Percentiles rank a stretch among this genome's conserved stretches.
Conservation (phyloP, 768 basidiomycete species). For the Cyathus striatus region DNA sequence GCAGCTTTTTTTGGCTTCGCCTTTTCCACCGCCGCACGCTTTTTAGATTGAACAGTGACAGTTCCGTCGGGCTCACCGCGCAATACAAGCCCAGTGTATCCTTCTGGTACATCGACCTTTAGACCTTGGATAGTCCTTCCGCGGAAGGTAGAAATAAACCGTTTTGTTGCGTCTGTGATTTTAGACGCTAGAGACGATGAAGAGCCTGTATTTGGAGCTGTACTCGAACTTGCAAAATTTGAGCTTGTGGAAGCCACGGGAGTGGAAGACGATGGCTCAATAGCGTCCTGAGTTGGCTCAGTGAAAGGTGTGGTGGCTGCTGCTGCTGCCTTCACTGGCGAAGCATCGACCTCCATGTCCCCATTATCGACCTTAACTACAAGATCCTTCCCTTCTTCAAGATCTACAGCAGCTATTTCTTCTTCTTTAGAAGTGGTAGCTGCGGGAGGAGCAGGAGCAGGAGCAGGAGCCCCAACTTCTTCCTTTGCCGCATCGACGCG, state of each 20-base stretch:
- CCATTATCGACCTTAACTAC: background rate
- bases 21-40: slow-evolving; percentile 8
- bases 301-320: background rate
- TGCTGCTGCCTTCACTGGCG: background rate
- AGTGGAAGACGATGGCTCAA: background rate
- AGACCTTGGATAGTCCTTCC: slow-evolving; percentile 73
- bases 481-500: slow-evolving; percentile 17
- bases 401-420: background rate
- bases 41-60: background rate
- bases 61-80: slow-evolving; percentile 20
- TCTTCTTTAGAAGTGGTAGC: no score
- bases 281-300: background rate
- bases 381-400: background rate
- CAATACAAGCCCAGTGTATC: slow-evolving; percentile 66
- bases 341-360: background rate
- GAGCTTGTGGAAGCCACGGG: background rate
- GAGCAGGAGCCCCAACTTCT: background rate
- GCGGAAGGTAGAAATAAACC: slow-evolving; percentile 63
- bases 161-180: slow-evolving; percentile 24
- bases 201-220: slow-evolving; percentile 1
- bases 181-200: slow-evolving; percentile 5
- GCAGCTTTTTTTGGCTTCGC: slow-evolving; percentile 9
- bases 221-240: background rate
- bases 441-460: background rate
- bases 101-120: slow-evolving; percentile 52